Evolutionary conservation across 2,329 filamentous ascomycete genomes (phyloP).

Genomic region (Aspergillus bombycis): DNA sequence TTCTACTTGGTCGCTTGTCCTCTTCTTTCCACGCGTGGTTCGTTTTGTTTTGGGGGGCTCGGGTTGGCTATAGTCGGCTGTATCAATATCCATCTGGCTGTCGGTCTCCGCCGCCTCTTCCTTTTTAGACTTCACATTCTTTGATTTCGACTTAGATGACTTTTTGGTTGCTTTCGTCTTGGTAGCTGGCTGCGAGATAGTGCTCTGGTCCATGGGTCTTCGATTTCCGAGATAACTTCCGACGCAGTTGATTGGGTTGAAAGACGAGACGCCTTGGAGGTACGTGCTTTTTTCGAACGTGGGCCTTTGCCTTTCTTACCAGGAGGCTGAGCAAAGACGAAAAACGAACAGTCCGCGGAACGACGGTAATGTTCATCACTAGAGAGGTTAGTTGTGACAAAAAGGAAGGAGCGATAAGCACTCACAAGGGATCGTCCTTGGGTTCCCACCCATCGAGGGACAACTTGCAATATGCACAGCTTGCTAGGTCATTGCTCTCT

Average conservation of each 20-base stretch:
- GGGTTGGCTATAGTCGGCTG: conserved; percentile 26
- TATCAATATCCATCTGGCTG: conserved; percentile 35
- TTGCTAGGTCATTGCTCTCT: conserved; percentile 85
- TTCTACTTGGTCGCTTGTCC: conserved; percentile 61
- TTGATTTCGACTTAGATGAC: conserved; percentile 39
- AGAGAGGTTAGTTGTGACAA: conserved; percentile 18
- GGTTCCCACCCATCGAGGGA: conserved; percentile 94
- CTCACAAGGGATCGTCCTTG: conserved; percentile 83
- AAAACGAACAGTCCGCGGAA: conserved; percentile 80
- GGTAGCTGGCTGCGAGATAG: conserved; percentile 51
- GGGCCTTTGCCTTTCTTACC: conserved; percentile 62
- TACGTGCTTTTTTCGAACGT: conserved; percentile 56
- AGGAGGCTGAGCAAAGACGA: conserved; percentile 62
- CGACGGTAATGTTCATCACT: conserved; percentile 86
- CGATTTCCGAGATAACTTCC: conserved; percentile 47
- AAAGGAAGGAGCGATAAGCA: conserved; percentile 27
- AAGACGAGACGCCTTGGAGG: conserved; percentile 72
- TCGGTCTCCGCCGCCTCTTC: conserved; percentile 49
- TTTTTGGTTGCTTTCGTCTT: conserved; percentile 59
- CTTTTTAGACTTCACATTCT: conserved; percentile 43
- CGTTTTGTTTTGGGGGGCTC: conserved; percentile 43
- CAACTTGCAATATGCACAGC: conserved; percentile 86
- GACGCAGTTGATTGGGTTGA: conserved; percentile 57
- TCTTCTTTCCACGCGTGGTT: conserved; percentile 59
- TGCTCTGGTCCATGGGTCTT: conserved; percentile 61